Evolutionary conservation across 495 filamentous ascomycete genomes (phyloP), one percentile per base, ranked within the genome.

Genomic region (Coniosporium apollinis): DNA sequence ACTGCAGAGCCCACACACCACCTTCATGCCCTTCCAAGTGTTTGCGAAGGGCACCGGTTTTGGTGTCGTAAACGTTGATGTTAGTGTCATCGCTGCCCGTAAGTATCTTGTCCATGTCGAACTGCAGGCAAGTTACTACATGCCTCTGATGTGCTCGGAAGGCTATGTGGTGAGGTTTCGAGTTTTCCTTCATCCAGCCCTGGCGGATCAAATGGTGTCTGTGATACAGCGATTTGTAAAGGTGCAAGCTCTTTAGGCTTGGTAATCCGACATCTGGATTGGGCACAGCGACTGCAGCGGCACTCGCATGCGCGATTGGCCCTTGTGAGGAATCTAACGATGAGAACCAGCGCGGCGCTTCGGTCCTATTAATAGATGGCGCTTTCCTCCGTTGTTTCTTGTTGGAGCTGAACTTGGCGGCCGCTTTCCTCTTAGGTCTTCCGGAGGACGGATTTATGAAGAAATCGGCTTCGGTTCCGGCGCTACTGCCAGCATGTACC

Each of bases 61-160:
- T 87, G 9, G 89, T 99, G 49, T 96, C 86, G 52, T 96, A 99
- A 28, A 99, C 87, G 50, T 96, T 84, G 52, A 99, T 99, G 40
- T 93, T 79, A 7, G 85, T 92, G 52, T 99, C 89, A 56, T 99
- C 89, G 46, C 86, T 94, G 19, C 89, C 89, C 8, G 91, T 99
- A 39, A 99, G 63, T 37, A 99, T 93, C 57, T 96, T 96, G 59
- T 96, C 89, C 19, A 81, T 78, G 46, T 99, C 89, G 45, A 99
- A 96, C 47, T 96, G 86, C 34, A 99, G 66, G 46, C 89, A 99
- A 5, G 89, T 99, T 14, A 99, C 91, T 30, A 99, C 89, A 58
- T 96, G 86, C 3, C 85, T 73, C 37, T 87, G 82, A 48, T 99
- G 89, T 4, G 91, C 89, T 3, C 83, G 75, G 58, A 99, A 96